Conservation (phyloP, 805 yeast genomes). For the Ogataea wickerhamii region DNA sequence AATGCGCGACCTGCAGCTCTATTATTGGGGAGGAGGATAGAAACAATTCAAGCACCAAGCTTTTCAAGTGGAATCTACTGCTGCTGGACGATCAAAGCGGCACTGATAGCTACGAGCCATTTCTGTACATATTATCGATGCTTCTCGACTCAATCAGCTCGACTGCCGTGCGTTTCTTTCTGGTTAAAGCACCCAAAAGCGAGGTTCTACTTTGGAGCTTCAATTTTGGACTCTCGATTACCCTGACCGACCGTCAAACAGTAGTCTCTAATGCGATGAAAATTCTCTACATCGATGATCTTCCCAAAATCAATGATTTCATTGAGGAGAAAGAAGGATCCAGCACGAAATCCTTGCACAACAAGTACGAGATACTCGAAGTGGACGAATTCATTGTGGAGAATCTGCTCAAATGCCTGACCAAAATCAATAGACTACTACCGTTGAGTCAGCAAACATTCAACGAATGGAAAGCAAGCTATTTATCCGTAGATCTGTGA, state of each 20-base stretch:
- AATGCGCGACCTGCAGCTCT: constrained; percentile 37
- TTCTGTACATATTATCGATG: constrained; percentile 35
- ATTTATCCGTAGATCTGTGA: constrained; percentile 20
- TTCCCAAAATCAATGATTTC: constrained; percentile 25
- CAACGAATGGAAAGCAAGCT: constrained; percentile 31
- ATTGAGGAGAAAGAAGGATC: constrained; percentile 14
- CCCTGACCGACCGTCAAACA: constrained; percentile 9
- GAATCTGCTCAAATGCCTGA: constrained; percentile 30
- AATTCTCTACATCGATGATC: constrained; percentile 40
- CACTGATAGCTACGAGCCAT: constrained; percentile 34
- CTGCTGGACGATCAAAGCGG: constrained; percentile 21
- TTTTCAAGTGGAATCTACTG: constrained; percentile 57
- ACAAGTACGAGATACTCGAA: constrained; percentile 18
- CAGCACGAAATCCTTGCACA: constrained; percentile 10
- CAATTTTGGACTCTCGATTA: constrained; percentile 36
- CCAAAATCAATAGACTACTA: constrained; percentile 26
- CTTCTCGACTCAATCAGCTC: constrained; percentile 42
- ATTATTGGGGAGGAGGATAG: constrained; percentile 40
- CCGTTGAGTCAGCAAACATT: constrained; percentile 31
- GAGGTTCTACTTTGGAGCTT: constrained; percentile 46
- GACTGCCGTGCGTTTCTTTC: constrained; percentile 38
- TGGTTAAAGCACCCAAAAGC: constrained; percentile 19
- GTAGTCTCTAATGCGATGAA: constrained; percentile 36
- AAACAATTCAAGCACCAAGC: constrained; percentile 30
- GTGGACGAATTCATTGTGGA: constrained; percentile 38